Base-by-base conservation (phyloP, 805 yeast genomes). In the Ogataea corticis region DNA sequence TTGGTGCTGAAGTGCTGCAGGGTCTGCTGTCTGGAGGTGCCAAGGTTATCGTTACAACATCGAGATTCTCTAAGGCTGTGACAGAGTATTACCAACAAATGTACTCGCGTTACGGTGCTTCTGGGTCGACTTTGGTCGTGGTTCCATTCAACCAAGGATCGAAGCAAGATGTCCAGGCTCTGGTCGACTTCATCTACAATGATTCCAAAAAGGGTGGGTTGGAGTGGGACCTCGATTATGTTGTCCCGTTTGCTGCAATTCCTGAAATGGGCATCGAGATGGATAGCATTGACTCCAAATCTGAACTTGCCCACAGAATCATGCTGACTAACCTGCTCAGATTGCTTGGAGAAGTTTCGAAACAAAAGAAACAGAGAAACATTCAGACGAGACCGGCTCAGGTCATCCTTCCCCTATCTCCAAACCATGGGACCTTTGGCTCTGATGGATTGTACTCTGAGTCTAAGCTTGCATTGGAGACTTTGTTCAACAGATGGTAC, bases 71-170 rank as follows among this genome's bases (percentile, higher is more conserved):
- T 52, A 87, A 88, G 75, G 80, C 84, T 67, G 96, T 89, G 40
- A 91, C 98, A 44, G 98, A 94, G 71, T 92, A 83, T 73, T 94
- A 91, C 74, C 99, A 94, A 76, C 77, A 86, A 52, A 77, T 92
- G 74, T 95, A 94, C 70, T 83, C 97, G 41, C 83, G 92, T 62
- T 85, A 78, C 61, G 99, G 99, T 73, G 87, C 97, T 46, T 70
- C 87, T 53, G 97, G 96, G 33, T 87, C 97, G 40, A 82, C 91
- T 52, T 79, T 94, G 67, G 86, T 89, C 58, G 97, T 94, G 55
- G 99, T 94, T 58, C 99, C 99, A 56, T 94, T 94, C 79, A 94
- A 94, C 77, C 99, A 94, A 76, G 99, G 96, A 68, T 90, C 97
- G 33, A 86, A 85, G 63, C 89, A 85, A 66, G 99, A 94, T 71